Evolutionary conservation across 345 rosid genomes (phyloP).

Genomic region (Populus nigra): DNA sequence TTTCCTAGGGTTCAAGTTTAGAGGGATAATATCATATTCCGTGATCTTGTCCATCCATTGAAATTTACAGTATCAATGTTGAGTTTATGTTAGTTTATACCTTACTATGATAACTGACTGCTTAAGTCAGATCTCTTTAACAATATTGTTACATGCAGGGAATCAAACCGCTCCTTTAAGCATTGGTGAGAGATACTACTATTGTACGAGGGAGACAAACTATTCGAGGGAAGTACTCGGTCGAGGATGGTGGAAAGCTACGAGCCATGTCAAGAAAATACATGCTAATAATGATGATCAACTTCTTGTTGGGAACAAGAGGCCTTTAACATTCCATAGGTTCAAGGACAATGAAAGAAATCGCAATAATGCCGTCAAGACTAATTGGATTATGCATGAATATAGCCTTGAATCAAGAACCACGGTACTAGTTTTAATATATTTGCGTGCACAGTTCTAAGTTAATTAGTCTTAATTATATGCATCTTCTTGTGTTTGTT

Average conservation of each 20-base stretch:
- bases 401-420: slow-evolving; percentile 17
- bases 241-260: slow-evolving; percentile 51
- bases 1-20: too few species aligned
- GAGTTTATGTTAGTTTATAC: too few species aligned
- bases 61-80: too few species aligned
- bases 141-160: slow-evolving; percentile 3
- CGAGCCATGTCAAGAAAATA: slow-evolving; percentile 41
- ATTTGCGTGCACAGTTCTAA: not conserved
- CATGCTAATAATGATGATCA: slow-evolving; percentile 4
- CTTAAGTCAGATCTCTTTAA: too few species aligned
- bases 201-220: slow-evolving; percentile 16
- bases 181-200: slow-evolving; percentile 19
- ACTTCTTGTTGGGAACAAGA: slow-evolving; percentile 23
- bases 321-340: slow-evolving; percentile 37
- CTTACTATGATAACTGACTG: too few species aligned
- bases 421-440: slow-evolving; percentile 4
- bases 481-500: not conserved
- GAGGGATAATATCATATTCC: too few species aligned
- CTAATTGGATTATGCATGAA: slow-evolving; percentile 37
- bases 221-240: slow-evolving; percentile 40
- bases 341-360: slow-evolving; percentile 17
- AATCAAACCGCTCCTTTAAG: not conserved
- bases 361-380: slow-evolving; percentile 29
- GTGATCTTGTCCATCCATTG: too few species aligned
- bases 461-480: too few species aligned